phyloP scores from a whole-genome alignment of 2,329 filamentous ascomycete species.

The Neoascochyta sp. region DNA sequence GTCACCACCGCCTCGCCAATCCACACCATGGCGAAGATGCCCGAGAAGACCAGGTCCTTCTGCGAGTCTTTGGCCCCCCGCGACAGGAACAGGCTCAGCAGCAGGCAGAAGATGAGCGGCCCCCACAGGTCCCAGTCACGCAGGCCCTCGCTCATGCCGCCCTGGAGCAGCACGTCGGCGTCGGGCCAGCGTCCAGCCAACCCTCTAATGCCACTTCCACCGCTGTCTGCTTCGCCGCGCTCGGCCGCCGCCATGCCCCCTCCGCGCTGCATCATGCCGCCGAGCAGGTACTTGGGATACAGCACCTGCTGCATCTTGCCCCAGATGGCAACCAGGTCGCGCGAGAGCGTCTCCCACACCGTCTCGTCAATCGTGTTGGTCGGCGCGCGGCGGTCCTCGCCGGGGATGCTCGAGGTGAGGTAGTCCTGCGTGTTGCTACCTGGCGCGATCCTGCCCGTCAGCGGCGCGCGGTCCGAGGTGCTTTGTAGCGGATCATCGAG shows the following conservation, averaged over 20 bases:
- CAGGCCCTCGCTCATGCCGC: slow-evolving; percentile 80
- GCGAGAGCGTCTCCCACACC: slow-evolving; percentile 94
- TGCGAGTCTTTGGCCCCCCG: slow-evolving; percentile 75
- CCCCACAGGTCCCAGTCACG: slow-evolving; percentile 99
- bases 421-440: slow-evolving; percentile 66
- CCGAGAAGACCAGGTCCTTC: slow-evolving; percentile 85
- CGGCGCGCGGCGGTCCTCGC: slow-evolving; percentile 85
- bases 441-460: slow-evolving; percentile 77
- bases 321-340: slow-evolving; percentile 91
- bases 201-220: slow-evolving; percentile 49
- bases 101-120: slow-evolving; percentile 86
- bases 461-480: slow-evolving; percentile 69
- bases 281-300: slow-evolving; percentile 89
- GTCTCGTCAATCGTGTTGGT: slow-evolving; percentile 95
- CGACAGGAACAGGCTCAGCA: slow-evolving; percentile 83
- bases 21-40: slow-evolving; percentile 96
- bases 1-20: slow-evolving; percentile 94
- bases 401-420: slow-evolving; percentile 82
- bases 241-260: slow-evolving; percentile 58
- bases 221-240: slow-evolving; percentile 49
- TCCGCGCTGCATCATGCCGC: slow-evolving; percentile 58
- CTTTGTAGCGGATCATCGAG: slow-evolving; percentile 79
- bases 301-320: slow-evolving; percentile 97
- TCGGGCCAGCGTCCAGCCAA: slow-evolving; percentile 64
- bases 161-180: slow-evolving; percentile 62